Evolutionary conservation across 2,329 filamentous ascomycete genomes (phyloP).

Genomic region (Phialemoniopsis sp.): DNA sequence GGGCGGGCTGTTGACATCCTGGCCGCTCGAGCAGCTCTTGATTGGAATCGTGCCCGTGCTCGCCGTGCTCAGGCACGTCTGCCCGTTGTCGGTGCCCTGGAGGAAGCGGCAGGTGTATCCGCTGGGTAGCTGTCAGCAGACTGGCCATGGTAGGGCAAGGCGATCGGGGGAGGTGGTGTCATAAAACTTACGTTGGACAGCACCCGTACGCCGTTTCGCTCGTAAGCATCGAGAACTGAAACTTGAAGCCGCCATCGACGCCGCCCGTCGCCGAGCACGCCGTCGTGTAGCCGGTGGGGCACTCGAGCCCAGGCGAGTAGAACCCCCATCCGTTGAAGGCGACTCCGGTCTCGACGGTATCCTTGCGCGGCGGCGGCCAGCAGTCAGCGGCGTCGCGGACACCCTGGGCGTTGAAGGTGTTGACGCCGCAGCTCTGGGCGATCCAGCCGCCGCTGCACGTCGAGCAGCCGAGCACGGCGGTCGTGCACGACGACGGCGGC

Average conservation of each 20-base stretch:
- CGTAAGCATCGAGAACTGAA: constrained; percentile 2
- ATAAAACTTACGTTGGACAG: constrained; percentile 4
- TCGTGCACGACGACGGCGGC: constrained; percentile 15
- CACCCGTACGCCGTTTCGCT: constrained; percentile 3
- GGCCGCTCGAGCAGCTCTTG: not conserved
- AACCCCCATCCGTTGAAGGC: constrained; percentile 25
- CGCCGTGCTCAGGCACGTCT: not conserved
- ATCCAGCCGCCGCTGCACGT: constrained; percentile 16
- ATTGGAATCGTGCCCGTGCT: not conserved
- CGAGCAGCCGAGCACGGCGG: constrained; percentile 11
- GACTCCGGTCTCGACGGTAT: constrained; percentile 6
- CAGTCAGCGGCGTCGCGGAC: constrained; percentile 20
- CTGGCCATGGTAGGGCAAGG: no score
- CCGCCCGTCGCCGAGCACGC: constrained; percentile 22
- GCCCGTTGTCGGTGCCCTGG: not conserved
- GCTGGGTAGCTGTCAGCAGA: not conserved
- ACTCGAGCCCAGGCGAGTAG: constrained; percentile 26
- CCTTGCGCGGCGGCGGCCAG: constrained; percentile 18
- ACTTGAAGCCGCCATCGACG: constrained; percentile 2
- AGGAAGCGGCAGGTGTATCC: constrained; percentile 1
- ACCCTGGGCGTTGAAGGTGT: not conserved
- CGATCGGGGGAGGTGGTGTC: no score
- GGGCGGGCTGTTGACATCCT: not conserved
- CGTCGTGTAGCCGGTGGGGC: constrained; percentile 23
- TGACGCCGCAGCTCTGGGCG: constrained; percentile 15